phyloP scores from a whole-genome alignment of 129 eudicot genomes.

The Flaveria trinervia region DNA sequence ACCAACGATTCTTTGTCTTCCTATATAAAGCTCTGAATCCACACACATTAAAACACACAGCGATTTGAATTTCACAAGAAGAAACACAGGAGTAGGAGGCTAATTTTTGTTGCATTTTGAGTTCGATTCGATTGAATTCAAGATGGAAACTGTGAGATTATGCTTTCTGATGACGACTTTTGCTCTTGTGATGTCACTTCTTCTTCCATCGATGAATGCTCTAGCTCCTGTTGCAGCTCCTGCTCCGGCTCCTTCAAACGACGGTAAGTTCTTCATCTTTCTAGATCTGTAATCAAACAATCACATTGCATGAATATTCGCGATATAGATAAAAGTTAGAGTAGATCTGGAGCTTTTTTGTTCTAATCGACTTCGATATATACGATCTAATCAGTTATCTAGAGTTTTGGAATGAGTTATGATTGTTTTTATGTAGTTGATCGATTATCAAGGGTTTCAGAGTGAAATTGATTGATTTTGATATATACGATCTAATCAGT shows the following conservation, averaged over 20 bases:
- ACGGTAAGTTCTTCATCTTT: slow-evolving; percentile 40
- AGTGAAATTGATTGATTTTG: too few species aligned
- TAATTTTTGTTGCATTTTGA: background rate
- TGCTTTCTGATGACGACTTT: slow-evolving; percentile 38
- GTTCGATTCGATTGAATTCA: background rate
- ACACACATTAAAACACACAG: background rate
- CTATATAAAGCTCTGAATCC: slow-evolving; percentile 2
- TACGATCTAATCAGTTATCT: too few species aligned
- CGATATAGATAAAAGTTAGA: background rate
- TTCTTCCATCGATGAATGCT: slow-evolving; percentile 60
- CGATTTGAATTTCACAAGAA: background rate
- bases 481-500: background rate
- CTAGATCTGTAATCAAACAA: slow-evolving; percentile 22
- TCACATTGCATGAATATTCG: background rate
- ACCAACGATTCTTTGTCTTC: background rate
- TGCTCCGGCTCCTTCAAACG: slow-evolving; percentile 60
- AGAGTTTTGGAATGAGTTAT: too few species aligned
- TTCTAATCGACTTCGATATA: background rate
- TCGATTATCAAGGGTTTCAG: too few species aligned
- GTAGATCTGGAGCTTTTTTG: slow-evolving; percentile 20
- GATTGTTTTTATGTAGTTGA: too few species aligned
- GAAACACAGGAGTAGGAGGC: background rate
- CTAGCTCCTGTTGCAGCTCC: slow-evolving; percentile 62
- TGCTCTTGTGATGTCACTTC: slow-evolving; percentile 47
- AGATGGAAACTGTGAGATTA: slow-evolving; percentile 58